Evolutionary conservation across 2,329 filamentous ascomycete genomes (phyloP).

Genomic region (Aspergillus calidoustus): DNA sequence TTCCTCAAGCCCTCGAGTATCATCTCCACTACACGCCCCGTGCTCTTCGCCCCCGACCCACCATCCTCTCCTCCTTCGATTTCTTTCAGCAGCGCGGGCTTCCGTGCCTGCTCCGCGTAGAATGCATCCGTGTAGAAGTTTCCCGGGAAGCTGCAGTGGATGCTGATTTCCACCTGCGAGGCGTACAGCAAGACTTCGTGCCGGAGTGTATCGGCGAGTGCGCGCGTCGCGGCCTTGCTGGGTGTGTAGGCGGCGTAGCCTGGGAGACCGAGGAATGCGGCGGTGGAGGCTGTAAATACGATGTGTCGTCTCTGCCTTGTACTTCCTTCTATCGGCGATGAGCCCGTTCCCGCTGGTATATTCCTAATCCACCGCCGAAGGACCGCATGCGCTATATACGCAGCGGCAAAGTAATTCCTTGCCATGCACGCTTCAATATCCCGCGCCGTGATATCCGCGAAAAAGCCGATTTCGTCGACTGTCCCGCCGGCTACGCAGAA

Average conservation of each 20-base stretch:
- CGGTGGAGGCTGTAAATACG: conserved; percentile 18
- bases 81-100: conserved; percentile 14
- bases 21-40: conserved; percentile 1
- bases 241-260: conserved; percentile 23
- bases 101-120: conserved; percentile 8
- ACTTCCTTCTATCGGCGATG: too few species aligned
- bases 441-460: conserved; percentile 21
- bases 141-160: conserved; percentile 20
- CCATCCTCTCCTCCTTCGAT: conserved; percentile 12
- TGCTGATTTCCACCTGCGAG: background rate
- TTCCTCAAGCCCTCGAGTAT: conserved; percentile 6
- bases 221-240: conserved; percentile 20
- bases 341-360: too few species aligned
- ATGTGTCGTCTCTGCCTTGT: conserved; percentile 14
- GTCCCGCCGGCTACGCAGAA: conserved; percentile 26
- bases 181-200: conserved; percentile 18
- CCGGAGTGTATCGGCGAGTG: conserved; percentile 21
- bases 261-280: conserved; percentile 17
- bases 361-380: conserved; percentile 20
- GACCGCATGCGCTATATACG: conserved; percentile 16
- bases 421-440: conserved; percentile 21
- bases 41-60: background rate
- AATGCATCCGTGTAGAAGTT: conserved; percentile 15
- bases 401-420: conserved; percentile 16
- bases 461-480: conserved; percentile 23